Evolutionary conservation across 2,329 filamentous ascomycete species (phyloP).

Genomic region (Anisogramma anomala): DNA sequence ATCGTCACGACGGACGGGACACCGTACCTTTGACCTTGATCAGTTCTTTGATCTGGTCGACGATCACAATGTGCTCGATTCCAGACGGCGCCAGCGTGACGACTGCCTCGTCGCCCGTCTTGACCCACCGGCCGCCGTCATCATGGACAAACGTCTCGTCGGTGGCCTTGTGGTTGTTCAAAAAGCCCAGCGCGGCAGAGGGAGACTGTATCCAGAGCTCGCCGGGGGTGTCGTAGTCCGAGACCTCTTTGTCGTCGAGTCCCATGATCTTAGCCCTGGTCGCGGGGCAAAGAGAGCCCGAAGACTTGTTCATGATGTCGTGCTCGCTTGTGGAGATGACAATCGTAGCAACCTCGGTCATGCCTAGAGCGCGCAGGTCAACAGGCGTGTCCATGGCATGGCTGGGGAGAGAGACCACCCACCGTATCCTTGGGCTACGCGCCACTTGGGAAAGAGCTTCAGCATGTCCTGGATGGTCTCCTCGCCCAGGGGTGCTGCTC

Average conservation of each 20-base stretch:
- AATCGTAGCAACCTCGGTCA: conserved; percentile 69
- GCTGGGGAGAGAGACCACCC: conserved; percentile 13
- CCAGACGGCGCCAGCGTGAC: conserved; percentile 52
- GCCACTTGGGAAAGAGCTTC: conserved; percentile 49
- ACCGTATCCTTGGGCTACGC: conserved; percentile 61
- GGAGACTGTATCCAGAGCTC: conserved; percentile 73
- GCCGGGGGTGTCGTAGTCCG: conserved; percentile 53
- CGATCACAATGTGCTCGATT: conserved; percentile 72
- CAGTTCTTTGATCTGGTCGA: conserved; percentile 54
- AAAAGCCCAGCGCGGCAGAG: conserved; percentile 67
- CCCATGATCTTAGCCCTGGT: conserved; percentile 55
- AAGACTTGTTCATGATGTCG: conserved; percentile 62
- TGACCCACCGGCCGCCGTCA: conserved; percentile 63
- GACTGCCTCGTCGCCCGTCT: conserved; percentile 75
- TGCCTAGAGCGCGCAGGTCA: conserved; percentile 32
- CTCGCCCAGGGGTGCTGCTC: conserved; percentile 65
- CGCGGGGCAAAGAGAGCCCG: conserved; percentile 57
- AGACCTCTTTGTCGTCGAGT: conserved; percentile 58
- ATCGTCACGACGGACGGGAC: not conserved
- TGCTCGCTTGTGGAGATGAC: conserved; percentile 46
- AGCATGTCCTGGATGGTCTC: conserved; percentile 58
- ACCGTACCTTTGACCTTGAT: conserved; percentile 38
- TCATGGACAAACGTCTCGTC: conserved; percentile 62
- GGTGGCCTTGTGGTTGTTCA: conserved; percentile 77
- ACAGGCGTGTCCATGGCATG: not conserved